Base-by-base conservation (phyloP, 805 yeast genomes). In the Candida broadrunensis region DNA sequence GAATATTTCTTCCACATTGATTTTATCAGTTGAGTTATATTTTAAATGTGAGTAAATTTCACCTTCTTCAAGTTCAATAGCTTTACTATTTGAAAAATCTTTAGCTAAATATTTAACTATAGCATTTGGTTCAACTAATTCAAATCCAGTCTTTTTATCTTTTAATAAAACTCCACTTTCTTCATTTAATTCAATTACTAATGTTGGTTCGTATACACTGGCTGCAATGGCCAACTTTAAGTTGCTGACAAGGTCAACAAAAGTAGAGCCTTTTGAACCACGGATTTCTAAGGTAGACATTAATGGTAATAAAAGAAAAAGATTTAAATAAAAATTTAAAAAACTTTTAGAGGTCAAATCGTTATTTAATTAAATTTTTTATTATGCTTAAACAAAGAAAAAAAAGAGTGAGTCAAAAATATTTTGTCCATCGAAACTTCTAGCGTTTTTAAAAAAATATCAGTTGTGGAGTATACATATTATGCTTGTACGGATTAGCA, bases 51-150 rank as follows among this genome's bases (percentile, higher is more conserved):
- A 49, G 47, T 70, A 72, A 24, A 78, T 57, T n/a, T 46, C 45
- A 18, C 66, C 56, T 55, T 79, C 84, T 47, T 75, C 79, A 17
- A 63, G 57, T 9, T 56, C 59, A 34, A 73, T 61, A 13, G 66
- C 55, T 11, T 54, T 47, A 20, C 62, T 53, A 8, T 38, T 50
- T 5, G 60, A 41, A 45, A 79, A 81, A 46, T 79, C 81, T 17
- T 66, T 59, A 29, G 78, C 67, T 46, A 81, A 63, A 52, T 79
- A 85, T 58, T 81, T 80, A 46, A 84, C 81, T 38, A 84, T 80
- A 16, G 93, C 81, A 55, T 84, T 82, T 16, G 87, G 70, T 58
- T 84, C 88, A 42, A 70, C 62, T 46, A 85, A 68, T 49, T 73
- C 76, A 39, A 79, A 73, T 2, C 62, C 60, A 18, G 56, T 33